A percentile compares a stretch with the other conserved stretches of the same genome.
Evolutionary conservation across 2,329 filamentous ascomycete species (phyloP).

Genomic region (Geosmithia morbida): DNA sequence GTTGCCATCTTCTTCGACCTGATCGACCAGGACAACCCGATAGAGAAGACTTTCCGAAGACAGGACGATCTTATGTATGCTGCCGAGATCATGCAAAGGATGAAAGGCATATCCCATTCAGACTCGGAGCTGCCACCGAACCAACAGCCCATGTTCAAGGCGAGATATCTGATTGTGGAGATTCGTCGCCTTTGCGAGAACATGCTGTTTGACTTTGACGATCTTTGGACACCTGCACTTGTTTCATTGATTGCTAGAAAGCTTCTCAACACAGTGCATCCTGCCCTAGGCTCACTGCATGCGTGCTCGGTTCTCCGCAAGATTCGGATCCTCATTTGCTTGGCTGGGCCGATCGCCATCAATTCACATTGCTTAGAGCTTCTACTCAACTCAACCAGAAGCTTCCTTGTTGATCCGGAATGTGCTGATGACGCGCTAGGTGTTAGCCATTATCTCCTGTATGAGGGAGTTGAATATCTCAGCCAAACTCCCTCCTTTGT

Average conservation of each 20-base stretch:
- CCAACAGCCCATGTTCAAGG: constrained; percentile 78
- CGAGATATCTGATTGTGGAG: constrained; percentile 61
- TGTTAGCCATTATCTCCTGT: constrained; percentile 70
- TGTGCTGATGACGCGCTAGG: constrained; percentile 87
- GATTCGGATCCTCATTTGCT: constrained; percentile 63
- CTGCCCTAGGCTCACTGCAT: constrained; percentile 73
- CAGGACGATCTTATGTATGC: constrained; percentile 45
- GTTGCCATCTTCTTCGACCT: constrained; percentile 62
- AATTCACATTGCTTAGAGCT: constrained; percentile 79
- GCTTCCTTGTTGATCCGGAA: constrained; percentile 67
- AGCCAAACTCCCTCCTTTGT: constrained; percentile 56
- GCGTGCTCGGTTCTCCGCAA: constrained; percentile 79
- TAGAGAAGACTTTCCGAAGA: constrained; percentile 53
- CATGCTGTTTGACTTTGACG: constrained; percentile 46
- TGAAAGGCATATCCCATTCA: constrained; percentile 56
- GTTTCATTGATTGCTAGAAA: constrained; percentile 62
- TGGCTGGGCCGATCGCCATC: constrained; percentile 61
- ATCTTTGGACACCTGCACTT: constrained; percentile 64
- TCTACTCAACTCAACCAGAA: constrained; percentile 66
- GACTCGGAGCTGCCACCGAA: constrained; percentile 52
- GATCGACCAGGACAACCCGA: constrained; percentile 61
- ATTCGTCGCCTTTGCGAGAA: constrained; percentile 65
- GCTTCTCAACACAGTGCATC: constrained; percentile 68
- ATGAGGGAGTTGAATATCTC: constrained; percentile 52
- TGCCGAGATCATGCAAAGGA: constrained; percentile 49